phyloP scores from a whole-genome alignment of 768 basidiomycete species.

The Cystobasidium onofrii region DNA sequence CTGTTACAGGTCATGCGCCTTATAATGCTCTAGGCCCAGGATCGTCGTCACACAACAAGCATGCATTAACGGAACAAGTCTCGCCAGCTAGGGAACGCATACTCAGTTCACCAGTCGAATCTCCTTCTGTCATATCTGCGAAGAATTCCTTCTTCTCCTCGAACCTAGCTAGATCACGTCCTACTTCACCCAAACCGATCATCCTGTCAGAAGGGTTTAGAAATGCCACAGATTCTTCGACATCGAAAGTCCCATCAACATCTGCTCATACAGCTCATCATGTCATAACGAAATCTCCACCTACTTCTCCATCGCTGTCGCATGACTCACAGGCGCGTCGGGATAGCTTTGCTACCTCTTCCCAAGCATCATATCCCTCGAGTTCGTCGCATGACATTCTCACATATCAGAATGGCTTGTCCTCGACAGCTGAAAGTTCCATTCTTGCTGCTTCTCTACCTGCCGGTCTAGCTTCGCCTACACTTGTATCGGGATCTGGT shows the following conservation, averaged over 20 bases:
- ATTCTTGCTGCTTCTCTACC: background rate
- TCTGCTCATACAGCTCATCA: background rate
- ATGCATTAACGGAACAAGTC: background rate
- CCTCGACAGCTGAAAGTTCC: background rate
- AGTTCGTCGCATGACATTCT: background rate
- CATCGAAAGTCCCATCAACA: background rate
- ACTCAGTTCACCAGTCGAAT: background rate
- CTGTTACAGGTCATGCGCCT: background rate
- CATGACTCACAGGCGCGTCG: background rate
- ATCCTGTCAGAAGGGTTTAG: background rate
- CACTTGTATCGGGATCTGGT: background rate
- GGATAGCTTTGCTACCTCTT: background rate
- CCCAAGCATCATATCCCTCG: background rate
- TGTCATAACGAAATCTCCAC: background rate
- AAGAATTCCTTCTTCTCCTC: slow-evolving; percentile 1
- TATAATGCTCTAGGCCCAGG: background rate
- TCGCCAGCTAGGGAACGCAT: slow-evolving; percentile 1
- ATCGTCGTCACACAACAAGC: background rate
- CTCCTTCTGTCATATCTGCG: background rate
- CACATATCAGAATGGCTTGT: background rate
- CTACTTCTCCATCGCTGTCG: background rate
- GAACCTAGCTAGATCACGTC: slow-evolving; percentile 23
- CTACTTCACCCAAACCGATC: slow-evolving; percentile 17
- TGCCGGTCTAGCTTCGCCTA: background rate
- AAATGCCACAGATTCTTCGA: background rate